Conservation (phyloP, 768 basidiomycete genomes). For the Russula sp. region DNA sequence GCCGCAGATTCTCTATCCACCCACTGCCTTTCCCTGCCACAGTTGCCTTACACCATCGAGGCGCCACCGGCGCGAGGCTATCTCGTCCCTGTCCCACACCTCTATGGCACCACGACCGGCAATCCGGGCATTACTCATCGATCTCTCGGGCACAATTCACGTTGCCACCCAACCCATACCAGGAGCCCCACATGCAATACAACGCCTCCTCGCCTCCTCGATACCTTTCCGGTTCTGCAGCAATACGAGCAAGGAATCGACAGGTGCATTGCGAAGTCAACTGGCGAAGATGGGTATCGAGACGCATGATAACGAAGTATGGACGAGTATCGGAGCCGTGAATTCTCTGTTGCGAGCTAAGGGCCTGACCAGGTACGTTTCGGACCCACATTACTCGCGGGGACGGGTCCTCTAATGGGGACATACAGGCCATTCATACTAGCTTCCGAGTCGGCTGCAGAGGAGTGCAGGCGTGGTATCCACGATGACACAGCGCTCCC, state of each 20-base stretch:
- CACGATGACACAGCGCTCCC: slow-evolving; percentile 22
- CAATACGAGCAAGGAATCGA: slow-evolving; percentile 65
- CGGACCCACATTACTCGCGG: not conserved
- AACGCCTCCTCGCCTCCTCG: slow-evolving; percentile 28
- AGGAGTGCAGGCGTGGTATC: slow-evolving; percentile 26
- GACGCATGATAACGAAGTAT: slow-evolving; percentile 40
- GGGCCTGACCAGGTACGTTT: slow-evolving; percentile 37
- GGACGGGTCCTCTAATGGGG: not conserved
- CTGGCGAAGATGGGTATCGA: slow-evolving; percentile 48
- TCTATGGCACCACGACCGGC: slow-evolving; percentile 30
- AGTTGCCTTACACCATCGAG: not conserved
- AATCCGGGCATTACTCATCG: slow-evolving; percentile 52
- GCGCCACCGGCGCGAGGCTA: not conserved
- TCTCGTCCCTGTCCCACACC: not conserved
- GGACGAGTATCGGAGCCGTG: slow-evolving; percentile 62
- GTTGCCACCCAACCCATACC: slow-evolving; percentile 45
- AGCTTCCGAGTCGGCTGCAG: slow-evolving; percentile 29
- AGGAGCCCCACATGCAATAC: slow-evolving; percentile 42
- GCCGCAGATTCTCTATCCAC: too few species aligned
- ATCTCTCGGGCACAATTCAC: slow-evolving; percentile 64
- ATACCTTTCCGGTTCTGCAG: slow-evolving; percentile 54
- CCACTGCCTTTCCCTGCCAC: not conserved
- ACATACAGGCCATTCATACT: slow-evolving; percentile 35
- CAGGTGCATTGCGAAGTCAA: slow-evolving; percentile 35
- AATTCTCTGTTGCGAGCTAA: slow-evolving; percentile 38